Evolutionary conservation across 2,329 filamentous ascomycete genomes (phyloP).

Genomic region (Septoria linicola): DNA sequence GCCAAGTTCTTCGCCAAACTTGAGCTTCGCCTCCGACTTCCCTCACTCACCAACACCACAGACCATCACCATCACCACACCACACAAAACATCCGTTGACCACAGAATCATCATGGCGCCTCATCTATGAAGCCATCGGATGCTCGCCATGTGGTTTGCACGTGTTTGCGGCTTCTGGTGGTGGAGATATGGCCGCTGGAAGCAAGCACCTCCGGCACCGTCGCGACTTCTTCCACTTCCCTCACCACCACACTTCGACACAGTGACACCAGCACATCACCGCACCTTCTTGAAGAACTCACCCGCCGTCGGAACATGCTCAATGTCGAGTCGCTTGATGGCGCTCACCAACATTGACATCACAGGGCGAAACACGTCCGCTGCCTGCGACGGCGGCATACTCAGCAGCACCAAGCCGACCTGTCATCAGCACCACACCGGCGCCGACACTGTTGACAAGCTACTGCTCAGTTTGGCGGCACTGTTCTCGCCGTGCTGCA

Average conservation of each 20-base stretch:
- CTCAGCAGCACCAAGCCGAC: too few relatives aligned
- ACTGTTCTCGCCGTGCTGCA: too few relatives aligned
- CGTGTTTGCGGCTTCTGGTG: constrained; percentile 1
- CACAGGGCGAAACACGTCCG: background rate
- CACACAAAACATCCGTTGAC: constrained; percentile 3
- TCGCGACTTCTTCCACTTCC: constrained; percentile 6
- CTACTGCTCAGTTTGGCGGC: background rate
- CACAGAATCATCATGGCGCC: background rate
- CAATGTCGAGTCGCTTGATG: background rate
- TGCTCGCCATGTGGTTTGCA: constrained; percentile 5
- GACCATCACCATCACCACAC: constrained; percentile 1
- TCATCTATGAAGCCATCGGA: constrained; percentile 3
- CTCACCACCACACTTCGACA: background rate
- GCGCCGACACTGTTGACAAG: background rate
- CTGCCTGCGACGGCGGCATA: background rate
- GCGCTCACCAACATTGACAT: constrained; percentile 3
- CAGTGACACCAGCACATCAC: background rate
- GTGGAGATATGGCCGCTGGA: constrained; percentile 7
- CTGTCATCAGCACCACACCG: background rate
- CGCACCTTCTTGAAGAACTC: background rate
- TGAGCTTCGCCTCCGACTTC: background rate
- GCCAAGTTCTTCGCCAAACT: background rate
- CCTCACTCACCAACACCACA: constrained; percentile 10
- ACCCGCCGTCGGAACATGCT: background rate
- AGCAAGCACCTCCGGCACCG: constrained; percentile 9